Evolutionary conservation across 495 filamentous ascomycete genomes (phyloP).

Genomic region (Tetracladium setigerum): DNA sequence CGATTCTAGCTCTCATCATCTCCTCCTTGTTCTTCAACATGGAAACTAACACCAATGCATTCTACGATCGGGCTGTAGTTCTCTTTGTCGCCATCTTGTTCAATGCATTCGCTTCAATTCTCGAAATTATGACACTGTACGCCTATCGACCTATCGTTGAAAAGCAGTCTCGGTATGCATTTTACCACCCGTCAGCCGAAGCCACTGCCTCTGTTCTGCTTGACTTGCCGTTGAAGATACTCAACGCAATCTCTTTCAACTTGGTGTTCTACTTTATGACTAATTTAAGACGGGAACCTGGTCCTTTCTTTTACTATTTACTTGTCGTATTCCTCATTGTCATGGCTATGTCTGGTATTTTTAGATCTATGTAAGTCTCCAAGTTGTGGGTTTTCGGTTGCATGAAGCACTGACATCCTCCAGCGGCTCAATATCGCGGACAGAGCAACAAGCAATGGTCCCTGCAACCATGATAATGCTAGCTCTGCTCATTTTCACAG

Average conservation of each 20-base stretch:
- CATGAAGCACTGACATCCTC: slow-evolving; percentile 37
- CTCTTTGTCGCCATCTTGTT: slow-evolving; percentile 71
- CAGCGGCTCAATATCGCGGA: slow-evolving; percentile 54
- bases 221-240: slow-evolving; percentile 64
- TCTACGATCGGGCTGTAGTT: slow-evolving; percentile 34
- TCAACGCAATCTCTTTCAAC: slow-evolving; percentile 64
- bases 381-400: slow-evolving; percentile 66
- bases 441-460: slow-evolving; percentile 58
- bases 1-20: slow-evolving; percentile 36
- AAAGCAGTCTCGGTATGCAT: slow-evolving; percentile 77
- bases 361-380: slow-evolving; percentile 51
- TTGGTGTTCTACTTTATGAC: slow-evolving; percentile 72
- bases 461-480: slow-evolving; percentile 64
- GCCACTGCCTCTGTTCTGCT: slow-evolving; percentile 67
- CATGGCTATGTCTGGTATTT: slow-evolving; percentile 71
- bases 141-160: slow-evolving; percentile 62
- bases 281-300: slow-evolving; percentile 55
- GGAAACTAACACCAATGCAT: slow-evolving; percentile 36
- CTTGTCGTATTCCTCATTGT: slow-evolving; percentile 48
- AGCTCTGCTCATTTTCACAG: slow-evolving; percentile 67
- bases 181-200: slow-evolving; percentile 75
- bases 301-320: slow-evolving; percentile 74
- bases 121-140: slow-evolving; percentile 67
- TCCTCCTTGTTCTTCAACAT: slow-evolving; percentile 37
- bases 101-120: slow-evolving; percentile 67